Evolutionary conservation across 2,329 filamentous ascomycete species (phyloP), one percentile per base, ranked within the genome.

Genomic region (Penicillium sp.): DNA sequence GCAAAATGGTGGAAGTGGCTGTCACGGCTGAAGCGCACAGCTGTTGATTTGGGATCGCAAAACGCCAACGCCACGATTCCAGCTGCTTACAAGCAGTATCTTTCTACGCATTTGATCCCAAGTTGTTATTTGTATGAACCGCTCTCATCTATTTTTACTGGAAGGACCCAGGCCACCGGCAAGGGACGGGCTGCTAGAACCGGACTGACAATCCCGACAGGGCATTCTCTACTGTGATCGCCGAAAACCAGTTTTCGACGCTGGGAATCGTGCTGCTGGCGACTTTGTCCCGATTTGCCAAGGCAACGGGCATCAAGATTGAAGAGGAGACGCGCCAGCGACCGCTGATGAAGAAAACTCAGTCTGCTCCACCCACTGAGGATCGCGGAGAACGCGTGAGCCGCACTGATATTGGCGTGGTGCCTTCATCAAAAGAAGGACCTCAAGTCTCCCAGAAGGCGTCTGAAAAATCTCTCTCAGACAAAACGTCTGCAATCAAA

Each of bases 1-100:
- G 86, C 89, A 33, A 86, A 88, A 73, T 99, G 94, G 94, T 98
- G 91, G 87, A 86, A 88, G 70, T 82, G 81, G 71, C 87, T 97
- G 64, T 85, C 85, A 57, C 84, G 89, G 66, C 84, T 97, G 66
- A 88, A 91, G 38, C 89, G 91, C 51, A 84, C 88, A 60, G 75
- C 90, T 9, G 78, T 79, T 9, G 83, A 84, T 58, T 79, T 97
- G 2, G 70, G 75, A 50, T 81, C 80, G 22, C 64, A 84, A 45
- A 67, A 78, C 62, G 33, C 59, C 42, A 30, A 24, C 28, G 50
- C 56, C 15, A 53, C 44, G 38, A 47, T 26, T 7, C 45, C 58
- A n/a, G 58, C 12, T 13, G 28, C 62, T 9, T 63, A 78, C 61
- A 73, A 69, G 37, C 66, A 66, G 37, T 70, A 79, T 65, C 63